Percentiles rank a stretch among this genome's conserved stretches.
These are phyloP conservation scores for Botrytis medusae DNA, from an alignment of 2,329 filamentous ascomycete genomes.

Conservation along the genomic window DNA sequence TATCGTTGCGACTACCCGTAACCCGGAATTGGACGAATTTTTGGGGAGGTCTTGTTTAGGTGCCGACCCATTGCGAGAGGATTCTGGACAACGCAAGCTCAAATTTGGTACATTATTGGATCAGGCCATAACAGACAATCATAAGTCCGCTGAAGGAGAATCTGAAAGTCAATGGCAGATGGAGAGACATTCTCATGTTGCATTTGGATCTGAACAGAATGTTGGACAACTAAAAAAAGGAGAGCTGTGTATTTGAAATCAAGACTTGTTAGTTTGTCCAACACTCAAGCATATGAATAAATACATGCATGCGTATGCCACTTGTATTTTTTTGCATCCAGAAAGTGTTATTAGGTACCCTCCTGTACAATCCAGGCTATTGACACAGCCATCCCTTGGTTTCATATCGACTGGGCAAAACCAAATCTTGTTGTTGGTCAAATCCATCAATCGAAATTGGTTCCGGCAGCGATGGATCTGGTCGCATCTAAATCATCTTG, in stretches of 20 bases:
- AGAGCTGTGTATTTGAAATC: not conserved
- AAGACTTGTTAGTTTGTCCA: not conserved
- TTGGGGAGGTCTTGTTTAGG: conserved; percentile 16
- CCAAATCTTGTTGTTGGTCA: not conserved
- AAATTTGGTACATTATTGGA: not conserved
- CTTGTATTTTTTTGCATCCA: not conserved
- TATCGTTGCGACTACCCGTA: conserved; percentile 27
- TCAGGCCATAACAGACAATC: not conserved
- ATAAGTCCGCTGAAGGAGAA: not conserved
- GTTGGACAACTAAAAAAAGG: not conserved
- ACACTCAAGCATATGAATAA: not conserved
- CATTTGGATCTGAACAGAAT: not conserved
- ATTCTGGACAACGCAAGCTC: not conserved
- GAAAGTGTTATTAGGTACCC: not conserved
- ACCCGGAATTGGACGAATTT: conserved; percentile 21
- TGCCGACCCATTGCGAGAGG: not conserved
- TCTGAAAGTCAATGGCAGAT: not conserved
- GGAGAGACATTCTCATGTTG: not conserved
- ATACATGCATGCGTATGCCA: not conserved
- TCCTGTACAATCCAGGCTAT: not conserved
- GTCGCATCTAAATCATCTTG: not conserved
- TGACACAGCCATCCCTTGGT: not conserved
- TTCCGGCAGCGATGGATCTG: not conserved
- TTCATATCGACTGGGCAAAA: not conserved
- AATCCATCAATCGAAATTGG: not conserved